Base-by-base conservation (phyloP, 768 basidiomycete species). In the Tubosaeta sp. region DNA sequence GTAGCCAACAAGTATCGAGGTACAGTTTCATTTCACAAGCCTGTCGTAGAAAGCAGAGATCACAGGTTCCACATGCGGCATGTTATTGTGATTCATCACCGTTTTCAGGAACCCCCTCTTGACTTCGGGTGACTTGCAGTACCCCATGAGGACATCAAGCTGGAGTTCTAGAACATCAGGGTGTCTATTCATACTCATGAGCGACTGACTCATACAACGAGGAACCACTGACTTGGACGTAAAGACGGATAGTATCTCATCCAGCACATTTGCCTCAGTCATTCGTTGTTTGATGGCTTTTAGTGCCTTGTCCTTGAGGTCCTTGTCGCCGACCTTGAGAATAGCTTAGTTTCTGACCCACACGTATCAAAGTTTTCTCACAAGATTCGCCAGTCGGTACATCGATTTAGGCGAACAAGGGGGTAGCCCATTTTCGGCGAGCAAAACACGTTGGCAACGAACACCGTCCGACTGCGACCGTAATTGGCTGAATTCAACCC, bases 341-440 rank as follows among this genome's bases (percentile, higher is more conserved):
- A 32, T 13, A 25, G 0, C 2, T 43, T 17, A 49, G 39, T n/a
- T 9, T 22, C 14, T 25, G 17, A 3, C 17, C 25, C 29, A 47
- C 31, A 26, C 19, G 4, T 42, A 26, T 8, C 19, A 25, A 27
- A 27, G 9, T 7, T 49, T n/a, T 2, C 56, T 53, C 22, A 68
- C 71, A n/a, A 70, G 67, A 22, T 59, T 45, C 6, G 71, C 70
- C 0, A 71, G 53, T 47, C 67, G 66, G 31, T 71, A 72, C 68
- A 72, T 71, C 0, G 71, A 72, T 58, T 71, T 71, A 8, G 71
- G 70, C 14, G 70, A 71, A 48, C 70, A 71, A 8, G 46, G 27
- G 4, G 59, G 59, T 34, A 34, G 22, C 14, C 50, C 45, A 9
- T 48, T 38, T 39, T 32, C 6, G 6, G 31, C 1, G 19, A 32